Base-by-base conservation (phyloP, 208 protist genomes). In the Acanthamoeba lenticulata region DNA sequence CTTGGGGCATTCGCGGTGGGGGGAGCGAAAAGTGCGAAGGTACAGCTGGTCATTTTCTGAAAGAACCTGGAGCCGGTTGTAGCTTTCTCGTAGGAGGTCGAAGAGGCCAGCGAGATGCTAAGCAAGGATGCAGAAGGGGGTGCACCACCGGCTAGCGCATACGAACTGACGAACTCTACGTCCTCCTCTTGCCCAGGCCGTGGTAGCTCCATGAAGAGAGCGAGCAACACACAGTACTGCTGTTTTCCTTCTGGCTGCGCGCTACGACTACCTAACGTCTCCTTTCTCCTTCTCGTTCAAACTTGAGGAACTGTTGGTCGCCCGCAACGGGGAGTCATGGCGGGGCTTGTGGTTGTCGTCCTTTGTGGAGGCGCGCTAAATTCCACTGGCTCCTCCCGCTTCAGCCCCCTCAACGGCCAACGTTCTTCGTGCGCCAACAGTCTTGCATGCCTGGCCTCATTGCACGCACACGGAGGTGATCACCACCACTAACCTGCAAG, bases 1-100 rank as follows among this genome's bases (percentile, higher is more conserved):
- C n/a, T n/a, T n/a, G n/a, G n/a, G n/a, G n/a, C n/a, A n/a, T n/a
- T n/a, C n/a, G n/a, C n/a, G n/a, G n/a, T n/a, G n/a, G 24, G 0
- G 1, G 55, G 55, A 6, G 55, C 34, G 40, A 17, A 74, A 83
- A 83, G 13, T 32, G 45, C 6, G 44, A 86, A 44, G 69, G 38
- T 86, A 86, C 77, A 86, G 77, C 77, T 86, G 77, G 77, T 86
- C 77, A 86, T 86, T 44, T 57, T 86, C 29, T 86, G 77, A 19
- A 86, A 86, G 77, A 86, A 44, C 77, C 57, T 86, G 44, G 44
- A 9, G 45, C 77, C 44, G 45, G 77, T 40, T 3, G 40, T 57
- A 6, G 29, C 27, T 57, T 4, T 17, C 21, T 55, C 2, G 1
- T 2, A 19, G 44, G 77, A 86, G 11, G 29, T 27, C 11, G 77